Base-by-base conservation (phyloP, 2,329 filamentous ascomycete genomes). In the Diaporthe citrichinensis region DNA sequence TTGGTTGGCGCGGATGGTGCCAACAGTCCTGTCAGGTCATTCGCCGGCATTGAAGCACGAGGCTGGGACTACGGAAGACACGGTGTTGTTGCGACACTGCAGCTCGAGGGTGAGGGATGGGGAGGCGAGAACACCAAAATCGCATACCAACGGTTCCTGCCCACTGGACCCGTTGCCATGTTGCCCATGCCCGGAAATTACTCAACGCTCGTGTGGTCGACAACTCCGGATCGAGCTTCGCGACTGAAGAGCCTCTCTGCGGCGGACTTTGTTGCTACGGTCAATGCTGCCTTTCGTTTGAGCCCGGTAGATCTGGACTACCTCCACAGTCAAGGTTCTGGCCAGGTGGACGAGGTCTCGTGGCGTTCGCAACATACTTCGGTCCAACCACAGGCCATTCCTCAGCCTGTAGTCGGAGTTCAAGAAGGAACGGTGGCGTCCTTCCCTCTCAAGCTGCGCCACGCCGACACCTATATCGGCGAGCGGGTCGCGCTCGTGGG, bases 61-160 rank as follows among this genome's bases (percentile, higher is more conserved):
- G 97, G 97, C 31, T 99, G 97, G 95, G 97, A 98, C 84, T 99
- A 99, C 84, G 90, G 91, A 69, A 91, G 96, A 53, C 94, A 98
- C 81, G 97, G 97, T 23, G 91, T 99, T 3, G 97, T 99, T 25
- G 97, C 97, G 71, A 98, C 96, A 1, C 86, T 99, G 23, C 88
- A 93, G 79, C 88, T 98, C 31, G 91, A 94, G 73, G 90, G 90
- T 73, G 85, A 87, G 62, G 90, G 89, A 49, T 90, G 88, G 85
- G 87, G 86, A 46, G 88, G 88, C 39, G 85, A 88, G 23, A 85
- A 87, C 67, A 86, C 82, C 80, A 95, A 94, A 82, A 95, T 93
- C 67, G 97, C 97, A 36, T 99, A 98, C 83, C 97, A 99, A 85
- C 92, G 97, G 73, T 99, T 99, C 86, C 88, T 99, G 20, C 97